Conservation (phyloP, 2,329 filamentous ascomycete species). For the Amauroascus verrucosus region DNA sequence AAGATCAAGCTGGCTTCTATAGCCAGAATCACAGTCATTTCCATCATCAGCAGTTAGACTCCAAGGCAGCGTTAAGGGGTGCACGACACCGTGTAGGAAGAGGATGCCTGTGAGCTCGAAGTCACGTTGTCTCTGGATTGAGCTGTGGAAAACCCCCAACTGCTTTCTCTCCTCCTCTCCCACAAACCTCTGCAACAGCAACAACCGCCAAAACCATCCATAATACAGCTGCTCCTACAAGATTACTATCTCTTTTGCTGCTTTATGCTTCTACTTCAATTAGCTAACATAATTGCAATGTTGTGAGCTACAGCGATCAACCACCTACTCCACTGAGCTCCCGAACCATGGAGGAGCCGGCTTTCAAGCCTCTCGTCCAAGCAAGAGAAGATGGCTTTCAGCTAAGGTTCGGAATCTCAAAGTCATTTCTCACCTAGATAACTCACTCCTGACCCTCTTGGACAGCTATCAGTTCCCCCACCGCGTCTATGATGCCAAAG, state of each 20-base stretch:
- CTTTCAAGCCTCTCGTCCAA: conserved; percentile 30
- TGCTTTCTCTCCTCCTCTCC: neutral
- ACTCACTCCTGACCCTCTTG: neutral
- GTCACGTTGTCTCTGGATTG: conserved; percentile 6
- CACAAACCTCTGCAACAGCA: conserved; percentile 1
- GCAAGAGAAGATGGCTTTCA: conserved; percentile 33
- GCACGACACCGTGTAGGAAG: neutral
- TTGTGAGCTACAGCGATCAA: neutral
- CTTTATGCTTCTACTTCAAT: neutral
- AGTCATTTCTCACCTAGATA: neutral
- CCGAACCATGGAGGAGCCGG: conserved; percentile 20
- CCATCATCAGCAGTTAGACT: conserved; percentile 22
- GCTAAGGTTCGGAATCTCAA: conserved; percentile 29
- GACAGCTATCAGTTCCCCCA: conserved; percentile 51
- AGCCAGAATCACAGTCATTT: conserved; percentile 20
- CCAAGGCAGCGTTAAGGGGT: neutral
- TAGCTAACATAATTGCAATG: neutral
- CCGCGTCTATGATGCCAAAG: conserved; percentile 45
- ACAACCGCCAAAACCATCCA: neutral
- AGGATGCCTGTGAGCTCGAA: neutral
- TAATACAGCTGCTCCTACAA: neutral
- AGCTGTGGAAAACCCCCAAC: neutral
- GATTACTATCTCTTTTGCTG: neutral
- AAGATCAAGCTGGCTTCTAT: conserved; percentile 19
- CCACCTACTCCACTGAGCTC: neutral